Conservation (phyloP, 208 protist genomes). For the Endotrypanum monterogeii region DNA sequence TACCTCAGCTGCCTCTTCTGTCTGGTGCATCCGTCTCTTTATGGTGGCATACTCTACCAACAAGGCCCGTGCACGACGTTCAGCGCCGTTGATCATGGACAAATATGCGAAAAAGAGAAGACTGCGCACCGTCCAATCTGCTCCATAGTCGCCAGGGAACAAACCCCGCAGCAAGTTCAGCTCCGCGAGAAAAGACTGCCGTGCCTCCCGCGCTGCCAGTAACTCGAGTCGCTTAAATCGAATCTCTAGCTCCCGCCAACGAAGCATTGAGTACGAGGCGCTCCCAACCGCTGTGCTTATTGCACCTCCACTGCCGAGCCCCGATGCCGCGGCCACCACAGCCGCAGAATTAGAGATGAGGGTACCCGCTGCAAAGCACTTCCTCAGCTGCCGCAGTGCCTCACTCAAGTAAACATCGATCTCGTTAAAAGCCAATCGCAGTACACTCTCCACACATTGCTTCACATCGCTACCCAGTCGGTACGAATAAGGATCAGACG, state of each 20-base stretch:
- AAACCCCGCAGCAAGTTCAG: conserved; percentile 30
- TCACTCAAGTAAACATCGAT: conserved; percentile 75
- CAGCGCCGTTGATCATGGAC: conserved; percentile 52
- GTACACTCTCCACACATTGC: conserved; percentile 40
- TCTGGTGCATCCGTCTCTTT: conserved; percentile 26
- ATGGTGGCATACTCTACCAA: conserved; percentile 42
- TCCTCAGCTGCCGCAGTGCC: conserved; percentile 65
- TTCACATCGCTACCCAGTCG: conserved; percentile 45
- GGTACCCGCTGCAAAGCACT: conserved; percentile 19
- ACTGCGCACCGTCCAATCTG: conserved; percentile 34
- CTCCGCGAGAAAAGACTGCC: conserved; percentile 38
- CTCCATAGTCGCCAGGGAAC: conserved; percentile 28
- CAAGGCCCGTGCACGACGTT: conserved; percentile 52
- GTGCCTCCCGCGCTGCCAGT: conserved; percentile 23
- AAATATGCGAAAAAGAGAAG: conserved; percentile 55
- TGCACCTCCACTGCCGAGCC: conserved; percentile 8
- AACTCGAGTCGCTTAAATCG: conserved; percentile 51
- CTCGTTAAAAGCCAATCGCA: conserved; percentile 50
- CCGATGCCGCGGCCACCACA: conserved; percentile 1
- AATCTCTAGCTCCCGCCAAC: conserved; percentile 56
- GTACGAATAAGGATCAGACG: conserved; percentile 30
- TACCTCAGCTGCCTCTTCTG: conserved; percentile 25
- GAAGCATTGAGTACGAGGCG: conserved; percentile 28
- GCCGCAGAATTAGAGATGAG: conserved; percentile 5
- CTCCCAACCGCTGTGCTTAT: conserved; percentile 4